Percentiles rank a stretch among this genome's conserved stretches.
phyloP scores from a whole-genome alignment of 1,139 yeast species.

The Taphrina confusa region DNA sequence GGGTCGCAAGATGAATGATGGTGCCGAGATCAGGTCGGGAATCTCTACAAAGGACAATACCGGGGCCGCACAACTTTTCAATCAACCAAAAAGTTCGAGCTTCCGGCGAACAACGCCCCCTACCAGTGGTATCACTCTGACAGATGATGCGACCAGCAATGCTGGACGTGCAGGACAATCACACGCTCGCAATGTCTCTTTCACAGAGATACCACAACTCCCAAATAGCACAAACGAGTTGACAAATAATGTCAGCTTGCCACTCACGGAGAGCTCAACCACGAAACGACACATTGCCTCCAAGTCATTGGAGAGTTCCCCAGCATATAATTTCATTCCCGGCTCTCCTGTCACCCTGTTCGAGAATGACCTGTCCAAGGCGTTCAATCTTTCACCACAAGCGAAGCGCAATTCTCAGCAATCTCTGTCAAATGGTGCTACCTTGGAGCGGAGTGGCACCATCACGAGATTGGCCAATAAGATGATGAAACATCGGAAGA shows the following conservation, averaged over 20 bases:
- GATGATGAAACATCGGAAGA: conserved; percentile 25
- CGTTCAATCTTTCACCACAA: conserved; percentile 27
- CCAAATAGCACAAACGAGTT: background rate
- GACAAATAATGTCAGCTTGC: background rate
- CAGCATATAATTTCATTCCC: conserved; percentile 1
- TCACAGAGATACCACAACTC: background rate
- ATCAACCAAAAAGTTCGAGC: no score
- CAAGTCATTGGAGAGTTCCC: conserved; percentile 26
- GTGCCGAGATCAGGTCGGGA: no score
- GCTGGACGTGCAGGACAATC: background rate
- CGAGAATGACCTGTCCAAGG: conserved; percentile 21
- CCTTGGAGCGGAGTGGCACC: conserved; percentile 23
- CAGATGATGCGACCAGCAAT: background rate
- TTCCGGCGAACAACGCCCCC: background rate
- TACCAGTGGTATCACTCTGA: background rate
- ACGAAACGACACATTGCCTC: conserved; percentile 6
- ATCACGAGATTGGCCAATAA: conserved; percentile 17
- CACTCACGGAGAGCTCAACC: background rate
- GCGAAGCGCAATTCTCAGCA: background rate
- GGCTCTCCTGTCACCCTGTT: conserved; percentile 15
- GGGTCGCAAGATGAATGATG: no score
- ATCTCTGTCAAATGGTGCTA: background rate
- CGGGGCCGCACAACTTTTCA: no score
- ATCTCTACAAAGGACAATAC: no score
- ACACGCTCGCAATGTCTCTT: conserved; percentile 4